Evolutionary conservation across 306 rosid species (phyloP).

Genomic region (Styphnolobium japonicum): DNA sequence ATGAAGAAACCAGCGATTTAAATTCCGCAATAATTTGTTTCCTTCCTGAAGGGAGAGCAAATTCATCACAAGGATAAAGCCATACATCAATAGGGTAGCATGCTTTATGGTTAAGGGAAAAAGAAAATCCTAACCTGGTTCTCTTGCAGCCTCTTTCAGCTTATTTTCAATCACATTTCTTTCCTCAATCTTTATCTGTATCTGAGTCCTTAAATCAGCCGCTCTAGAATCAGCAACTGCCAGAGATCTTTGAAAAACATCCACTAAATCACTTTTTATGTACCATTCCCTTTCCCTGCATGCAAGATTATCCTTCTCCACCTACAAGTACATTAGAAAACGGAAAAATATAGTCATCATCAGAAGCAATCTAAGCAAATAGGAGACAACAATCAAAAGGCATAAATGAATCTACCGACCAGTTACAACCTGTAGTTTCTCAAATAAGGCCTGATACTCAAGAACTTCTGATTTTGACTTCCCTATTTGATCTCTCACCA

Average conservation of each 20-base stretch:
- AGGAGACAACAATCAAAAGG: constrained; percentile 27
- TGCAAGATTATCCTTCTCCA: constrained; percentile 83
- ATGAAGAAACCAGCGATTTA: constrained; percentile 80
- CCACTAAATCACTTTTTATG: constrained; percentile 74
- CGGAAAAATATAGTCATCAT: constrained; percentile 27
- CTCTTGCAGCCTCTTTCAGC: constrained; percentile 75
- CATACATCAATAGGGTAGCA: background rate
- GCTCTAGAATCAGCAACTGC: constrained; percentile 59
- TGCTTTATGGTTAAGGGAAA: background rate
- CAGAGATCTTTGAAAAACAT: constrained; percentile 66
- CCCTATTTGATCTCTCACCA: constrained; percentile 76
- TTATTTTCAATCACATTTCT: constrained; percentile 57
- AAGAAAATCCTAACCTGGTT: constrained; percentile 58
- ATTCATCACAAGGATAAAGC: constrained; percentile 26
- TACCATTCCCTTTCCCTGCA: constrained; percentile 89
- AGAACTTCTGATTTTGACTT: constrained; percentile 66
- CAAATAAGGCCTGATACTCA: constrained; percentile 63
- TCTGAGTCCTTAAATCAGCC: constrained; percentile 55
- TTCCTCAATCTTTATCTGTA: constrained; percentile 65
- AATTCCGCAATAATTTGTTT: constrained; percentile 81
- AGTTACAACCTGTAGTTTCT: constrained; percentile 98
- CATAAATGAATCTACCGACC: constrained; percentile 77
- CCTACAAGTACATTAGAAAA: constrained; percentile 48
- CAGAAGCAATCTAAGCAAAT: constrained; percentile 27
- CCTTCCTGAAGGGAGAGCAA: constrained; percentile 66